Conservation (phyloP, 2,329 filamentous ascomycete genomes). For the Phoma herbarum region DNA sequence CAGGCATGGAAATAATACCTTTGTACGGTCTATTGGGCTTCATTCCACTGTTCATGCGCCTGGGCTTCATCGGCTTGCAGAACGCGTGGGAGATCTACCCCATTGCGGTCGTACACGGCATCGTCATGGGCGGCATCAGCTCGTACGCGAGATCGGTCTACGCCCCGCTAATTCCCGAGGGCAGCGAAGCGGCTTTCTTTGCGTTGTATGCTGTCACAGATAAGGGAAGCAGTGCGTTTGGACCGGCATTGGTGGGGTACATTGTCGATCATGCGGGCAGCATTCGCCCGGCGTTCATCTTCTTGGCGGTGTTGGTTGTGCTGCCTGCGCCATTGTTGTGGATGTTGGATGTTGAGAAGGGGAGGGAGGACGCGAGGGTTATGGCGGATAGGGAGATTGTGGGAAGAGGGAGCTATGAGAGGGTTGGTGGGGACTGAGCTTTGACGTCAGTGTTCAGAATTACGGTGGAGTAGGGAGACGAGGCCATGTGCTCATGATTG, state of each 20-base stretch:
- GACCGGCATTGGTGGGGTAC: constrained; percentile 85
- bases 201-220: constrained; percentile 95
- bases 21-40: constrained; percentile 87
- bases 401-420: constrained; percentile 31
- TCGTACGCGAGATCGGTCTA: constrained; percentile 91
- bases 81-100: constrained; percentile 94
- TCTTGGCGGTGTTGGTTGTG: constrained; percentile 79
- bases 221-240: constrained; percentile 90
- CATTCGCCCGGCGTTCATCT: constrained; percentile 75
- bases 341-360: constrained; percentile 76
- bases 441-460: not conserved
- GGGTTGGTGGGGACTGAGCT: constrained; percentile 27
- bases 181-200: constrained; percentile 92
- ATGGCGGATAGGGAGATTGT: constrained; percentile 33
- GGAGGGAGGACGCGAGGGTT: constrained; percentile 46
- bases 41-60: constrained; percentile 74
- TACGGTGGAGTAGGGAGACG: too few species aligned
- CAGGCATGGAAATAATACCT: constrained; percentile 86
- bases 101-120: constrained; percentile 82
- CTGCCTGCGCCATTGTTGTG: constrained; percentile 82
- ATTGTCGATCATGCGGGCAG: constrained; percentile 74
- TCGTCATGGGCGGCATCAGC: constrained; percentile 86
- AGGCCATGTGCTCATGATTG: too few species aligned
- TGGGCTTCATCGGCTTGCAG: constrained; percentile 82
- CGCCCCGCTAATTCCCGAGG: constrained; percentile 87